Conservation (phyloP, 1,284 basidiomycete genomes). For the Apiotrichum siamense region DNA sequence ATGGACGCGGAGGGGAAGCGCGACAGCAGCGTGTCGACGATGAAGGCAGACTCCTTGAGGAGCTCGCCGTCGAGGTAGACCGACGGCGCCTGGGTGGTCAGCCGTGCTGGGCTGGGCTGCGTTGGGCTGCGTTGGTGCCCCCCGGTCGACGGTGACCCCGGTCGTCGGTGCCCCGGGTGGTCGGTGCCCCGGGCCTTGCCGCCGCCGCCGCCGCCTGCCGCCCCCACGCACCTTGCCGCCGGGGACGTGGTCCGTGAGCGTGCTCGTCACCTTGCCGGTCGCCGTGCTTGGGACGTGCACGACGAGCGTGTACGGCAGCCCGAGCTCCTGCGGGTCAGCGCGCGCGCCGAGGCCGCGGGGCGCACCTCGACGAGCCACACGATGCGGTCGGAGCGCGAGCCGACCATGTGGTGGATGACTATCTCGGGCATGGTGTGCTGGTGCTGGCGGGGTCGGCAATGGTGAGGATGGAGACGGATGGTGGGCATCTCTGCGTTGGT, state of each 20-base stretch:
- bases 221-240: slow-evolving; percentile 26
- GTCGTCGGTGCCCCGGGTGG: no score
- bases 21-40: slow-evolving; percentile 28
- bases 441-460: no score
- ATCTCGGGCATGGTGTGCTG: no score
- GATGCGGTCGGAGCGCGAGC: slow-evolving; percentile 32
- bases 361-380: slow-evolving; percentile 19
- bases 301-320: slow-evolving; percentile 30
- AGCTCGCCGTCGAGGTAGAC: slow-evolving; percentile 27
- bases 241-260: slow-evolving; percentile 25
- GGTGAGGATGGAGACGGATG: no score
- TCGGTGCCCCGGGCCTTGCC: no score
- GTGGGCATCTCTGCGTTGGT: no score
- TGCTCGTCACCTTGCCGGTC: slow-evolving; percentile 21
- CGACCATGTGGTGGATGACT: slow-evolving; percentile 36
- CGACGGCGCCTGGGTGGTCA: slow-evolving; percentile 24
- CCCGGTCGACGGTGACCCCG: no score
- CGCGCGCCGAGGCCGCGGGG: no score
- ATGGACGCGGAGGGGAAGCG: slow-evolving; percentile 2
- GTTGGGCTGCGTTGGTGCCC: no score
- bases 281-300: slow-evolving; percentile 31
- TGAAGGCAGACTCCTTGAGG: slow-evolving; percentile 34
- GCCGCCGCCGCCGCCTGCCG: no score
- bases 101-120: no score
- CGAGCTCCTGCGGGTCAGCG: no score